These are phyloP conservation scores for Pseudonitzschia delicatissima DNA, from an alignment of 108 stramenopile species.

Conservation along the genomic window DNA sequence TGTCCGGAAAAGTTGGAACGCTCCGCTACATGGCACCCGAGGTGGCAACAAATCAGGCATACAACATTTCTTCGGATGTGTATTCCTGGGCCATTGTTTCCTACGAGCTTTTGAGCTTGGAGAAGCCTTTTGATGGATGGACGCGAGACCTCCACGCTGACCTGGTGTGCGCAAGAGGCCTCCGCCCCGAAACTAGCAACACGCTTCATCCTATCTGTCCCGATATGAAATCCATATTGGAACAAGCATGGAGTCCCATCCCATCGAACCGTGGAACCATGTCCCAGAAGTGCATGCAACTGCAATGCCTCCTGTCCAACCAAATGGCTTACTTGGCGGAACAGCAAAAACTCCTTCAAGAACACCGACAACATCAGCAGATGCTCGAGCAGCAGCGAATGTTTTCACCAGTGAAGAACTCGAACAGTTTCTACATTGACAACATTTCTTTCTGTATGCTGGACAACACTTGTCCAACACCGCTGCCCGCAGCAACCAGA, in stretches of 20 bases:
- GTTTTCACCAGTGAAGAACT: neutral
- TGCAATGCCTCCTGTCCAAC: conserved; percentile 16
- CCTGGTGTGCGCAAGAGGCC: conserved; percentile 48
- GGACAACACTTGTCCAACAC: neutral
- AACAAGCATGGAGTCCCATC: conserved; percentile 27
- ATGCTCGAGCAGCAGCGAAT: conserved; percentile 9
- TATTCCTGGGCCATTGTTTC: conserved; percentile 67
- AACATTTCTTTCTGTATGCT: neutral
- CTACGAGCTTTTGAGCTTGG: conserved; percentile 56
- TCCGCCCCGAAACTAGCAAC: conserved; percentile 34
- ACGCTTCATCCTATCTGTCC: conserved; percentile 22
- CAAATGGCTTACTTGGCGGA: conserved; percentile 11
- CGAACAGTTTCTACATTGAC: conserved; percentile 6
- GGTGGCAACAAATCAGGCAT: conserved; percentile 48
- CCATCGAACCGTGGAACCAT: conserved; percentile 25
- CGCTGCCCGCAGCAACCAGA: neutral
- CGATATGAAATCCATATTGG: conserved; percentile 26
- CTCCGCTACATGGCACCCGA: conserved; percentile 77
- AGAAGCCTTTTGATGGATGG: conserved; percentile 68
- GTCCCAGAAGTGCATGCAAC: conserved; percentile 18
- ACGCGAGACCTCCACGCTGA: conserved; percentile 74
- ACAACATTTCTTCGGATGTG: conserved; percentile 68
- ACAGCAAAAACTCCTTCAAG: conserved; percentile 24
- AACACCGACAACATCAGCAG: conserved; percentile 5
- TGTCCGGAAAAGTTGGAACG: conserved; percentile 60